Conservation (phyloP, 148 eudicot genomes). For the Rhododendron henanense region DNA sequence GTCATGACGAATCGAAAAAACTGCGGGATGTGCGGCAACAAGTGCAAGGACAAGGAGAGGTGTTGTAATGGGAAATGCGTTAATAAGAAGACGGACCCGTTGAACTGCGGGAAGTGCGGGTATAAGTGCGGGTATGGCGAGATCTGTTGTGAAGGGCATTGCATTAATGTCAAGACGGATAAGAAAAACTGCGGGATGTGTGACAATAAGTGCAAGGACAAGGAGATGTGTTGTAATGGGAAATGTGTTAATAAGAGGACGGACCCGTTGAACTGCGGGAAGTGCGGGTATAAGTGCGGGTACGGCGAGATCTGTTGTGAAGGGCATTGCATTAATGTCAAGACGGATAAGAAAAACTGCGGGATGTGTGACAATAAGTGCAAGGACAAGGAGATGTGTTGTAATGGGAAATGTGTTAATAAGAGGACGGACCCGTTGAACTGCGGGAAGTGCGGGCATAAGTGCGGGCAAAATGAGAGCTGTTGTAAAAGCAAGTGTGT, state of each 20-base stretch:
- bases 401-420: too few relatives aligned
- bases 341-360: too few relatives aligned
- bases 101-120: neutral
- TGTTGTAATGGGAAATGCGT: neutral
- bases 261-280: neutral
- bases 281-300: too few relatives aligned
- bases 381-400: too few relatives aligned
- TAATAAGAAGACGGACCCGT: neutral
- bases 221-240: neutral
- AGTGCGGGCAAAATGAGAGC: neutral
- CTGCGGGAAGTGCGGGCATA: too few relatives aligned
- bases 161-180: neutral
- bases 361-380: too few relatives aligned
- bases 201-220: neutral
- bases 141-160: neutral
- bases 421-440: too few relatives aligned
- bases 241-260: neutral
- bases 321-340: too few relatives aligned
- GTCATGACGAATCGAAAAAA: neutral
- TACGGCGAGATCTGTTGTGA: too few relatives aligned
- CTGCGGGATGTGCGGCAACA: neutral
- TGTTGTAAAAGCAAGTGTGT: slow-evolving; percentile 11
- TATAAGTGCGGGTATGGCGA: neutral
- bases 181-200: neutral
- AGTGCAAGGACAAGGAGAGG: neutral